phyloP scores from a whole-genome alignment of 2,329 filamentous ascomycete species.

The Claviceps citrina region DNA sequence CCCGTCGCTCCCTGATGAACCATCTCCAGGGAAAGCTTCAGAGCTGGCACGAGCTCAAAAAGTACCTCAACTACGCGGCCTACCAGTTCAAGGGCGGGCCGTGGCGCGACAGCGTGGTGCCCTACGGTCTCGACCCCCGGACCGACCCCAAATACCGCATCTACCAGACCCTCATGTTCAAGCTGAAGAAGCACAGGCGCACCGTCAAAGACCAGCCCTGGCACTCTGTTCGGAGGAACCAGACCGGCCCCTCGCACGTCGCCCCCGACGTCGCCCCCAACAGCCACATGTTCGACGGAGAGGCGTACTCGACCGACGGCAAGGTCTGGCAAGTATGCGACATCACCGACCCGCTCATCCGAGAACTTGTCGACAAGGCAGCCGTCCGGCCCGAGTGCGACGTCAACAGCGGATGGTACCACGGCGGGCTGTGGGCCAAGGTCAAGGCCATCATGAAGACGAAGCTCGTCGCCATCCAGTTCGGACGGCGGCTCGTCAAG shows the following conservation, averaged over 20 bases:
- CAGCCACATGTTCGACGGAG: conserved; percentile 72
- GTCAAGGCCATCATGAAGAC: conserved; percentile 76
- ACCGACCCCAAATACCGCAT: conserved; percentile 57
- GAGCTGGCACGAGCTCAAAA: conserved; percentile 47
- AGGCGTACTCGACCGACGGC: conserved; percentile 58
- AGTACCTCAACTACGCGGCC: conserved; percentile 67
- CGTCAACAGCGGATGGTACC: conserved; percentile 65
- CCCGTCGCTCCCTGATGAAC: conserved; percentile 67
- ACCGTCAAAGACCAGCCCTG: conserved; percentile 32
- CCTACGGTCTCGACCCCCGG: conserved; percentile 75
- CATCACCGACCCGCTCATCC: conserved; percentile 64
- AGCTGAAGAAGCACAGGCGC: conserved; percentile 41
- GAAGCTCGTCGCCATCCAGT: conserved; percentile 58
- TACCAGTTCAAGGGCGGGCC: conserved; percentile 90
- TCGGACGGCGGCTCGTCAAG: conserved; percentile 32
- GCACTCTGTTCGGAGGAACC: conserved; percentile 30
- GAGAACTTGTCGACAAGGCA: conserved; percentile 46
- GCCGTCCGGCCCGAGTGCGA: conserved; percentile 45
- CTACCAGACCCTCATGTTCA: conserved; percentile 85
- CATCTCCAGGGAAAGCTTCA: conserved; percentile 38
- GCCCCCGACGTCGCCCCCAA: conserved; percentile 25
- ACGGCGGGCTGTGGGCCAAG: conserved; percentile 67
- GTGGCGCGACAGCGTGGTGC: conserved; percentile 76
- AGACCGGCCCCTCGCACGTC: conserved; percentile 24
- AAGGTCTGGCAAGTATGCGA: conserved; percentile 94